Base-by-base conservation (phyloP, 140 eudicot species). In the Bidens hawaiensis region DNA sequence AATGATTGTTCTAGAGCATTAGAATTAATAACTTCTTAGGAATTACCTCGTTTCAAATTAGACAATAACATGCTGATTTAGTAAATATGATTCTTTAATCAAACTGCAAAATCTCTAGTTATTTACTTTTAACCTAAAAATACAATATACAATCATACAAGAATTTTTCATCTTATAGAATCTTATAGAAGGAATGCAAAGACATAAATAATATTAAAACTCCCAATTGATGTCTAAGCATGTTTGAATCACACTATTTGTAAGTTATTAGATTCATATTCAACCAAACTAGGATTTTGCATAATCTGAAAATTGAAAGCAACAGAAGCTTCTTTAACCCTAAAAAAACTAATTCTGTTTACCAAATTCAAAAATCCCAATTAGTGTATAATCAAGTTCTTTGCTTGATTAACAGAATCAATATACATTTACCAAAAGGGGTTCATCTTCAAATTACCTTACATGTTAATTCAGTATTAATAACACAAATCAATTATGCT, bases 401-500 rank as follows among this genome's bases (percentile, higher is more conserved):
- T n/a, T 12, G 53, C 34, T 49, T 49, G 16, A 51, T 14, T 8
- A 18, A 21, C 15, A 22, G 42, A 24, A 23, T 30, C 33, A 19
- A 40, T 25, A 38, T 17, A 23, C 10, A 42, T 18, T 42, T 40
- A 16, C 16, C 22, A 19, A 41, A 42, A 51, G 62, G 42, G n/a
- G 30, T 56, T 28, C 1, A n/a, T 16, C 22, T n/a, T 62, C 15
- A 23, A 3, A 9, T 26, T 54, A 25, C 40, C 24, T 23, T 38
- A 52, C 55, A 21, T 19, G 24, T 30, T 38, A 30, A 34, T 49
- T 23, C 21, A 52, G 59, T 62, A 62, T 14, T 19, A 55, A 42
- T 15, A n/a, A 11, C 52, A 63, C 3, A 42, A n/a, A n/a, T n/a
- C n/a, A n/a, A 63, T 27, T 41, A 63, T 23, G 65, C 63, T 21